Evolutionary conservation across 176 grass and related monocot genomes (phyloP), one percentile per base, ranked within the genome.

Genomic region (Pharus latifolius): DNA sequence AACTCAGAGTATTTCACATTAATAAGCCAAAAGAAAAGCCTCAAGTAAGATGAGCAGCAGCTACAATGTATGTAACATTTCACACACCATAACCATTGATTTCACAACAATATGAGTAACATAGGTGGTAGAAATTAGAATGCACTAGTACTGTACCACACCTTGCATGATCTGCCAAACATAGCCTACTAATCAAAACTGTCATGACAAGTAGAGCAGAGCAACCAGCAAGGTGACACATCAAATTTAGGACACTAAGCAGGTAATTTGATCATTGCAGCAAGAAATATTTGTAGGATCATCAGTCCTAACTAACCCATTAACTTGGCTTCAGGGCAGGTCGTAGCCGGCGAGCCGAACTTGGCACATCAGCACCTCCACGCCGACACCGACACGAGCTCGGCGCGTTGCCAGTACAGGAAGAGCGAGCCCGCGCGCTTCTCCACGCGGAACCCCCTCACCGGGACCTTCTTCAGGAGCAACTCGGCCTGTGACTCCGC

Each of bases 401-500:
- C 89, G 14, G 74, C 66, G 17, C 77, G 86, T 56, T 97, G 94
- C 94, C 94, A 97, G 69, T 80, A 87, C 51, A 97, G 87, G 78
- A 80, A 72, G 31, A 97, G 86, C 26, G 89, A 76, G n/a, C 82
- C 83, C 25, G 74, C 80, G 63, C 78, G 89, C 70, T 82, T 92
- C 80, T 92, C 89, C 10, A 97, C 86, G 10, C 88, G 89, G 77
- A 97, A 97, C 6, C 89, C 94, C 74, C 84, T 80, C 3, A 87
- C 81, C 24, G 69, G 70, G 68, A 90, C 81, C 83, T 85, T 85
- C 69, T 88, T 84, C 34, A 92, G 70, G 2, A 97, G 78, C 14
- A 73, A 90, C 78, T 85, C 94, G 2, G 94, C 94, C 86, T 92
- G 94, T 22, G 89, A 75, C 83, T 97, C 94, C 9, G 89, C 78